Conservation (phyloP, 306 rosid species). For the Inga oerstediana region DNA sequence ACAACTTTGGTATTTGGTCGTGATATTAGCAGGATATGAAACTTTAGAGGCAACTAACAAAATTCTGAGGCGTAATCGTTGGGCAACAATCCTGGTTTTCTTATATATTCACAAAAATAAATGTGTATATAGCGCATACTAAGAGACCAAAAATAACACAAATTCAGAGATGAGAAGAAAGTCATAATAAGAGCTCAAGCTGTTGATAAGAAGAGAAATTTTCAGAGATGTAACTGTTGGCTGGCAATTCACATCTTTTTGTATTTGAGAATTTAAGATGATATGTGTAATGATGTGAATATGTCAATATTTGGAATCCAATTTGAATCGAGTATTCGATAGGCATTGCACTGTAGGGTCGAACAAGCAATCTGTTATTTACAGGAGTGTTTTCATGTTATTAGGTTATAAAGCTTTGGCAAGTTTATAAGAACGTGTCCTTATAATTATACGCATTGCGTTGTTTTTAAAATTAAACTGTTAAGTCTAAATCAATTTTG, state of each 20-base stretch:
- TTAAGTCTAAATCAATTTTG: too few relatives aligned
- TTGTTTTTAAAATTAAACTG: too few relatives aligned
- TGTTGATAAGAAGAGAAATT: not conserved
- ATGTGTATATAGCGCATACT: not conserved
- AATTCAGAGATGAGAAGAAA: not conserved
- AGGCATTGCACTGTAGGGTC: too few relatives aligned
- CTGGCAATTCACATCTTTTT: not conserved
- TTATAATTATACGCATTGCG: too few relatives aligned
- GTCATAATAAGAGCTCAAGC: not conserved
- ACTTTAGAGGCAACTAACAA: constrained; percentile 28
- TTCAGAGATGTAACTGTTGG: not conserved
- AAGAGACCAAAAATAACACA: not conserved
- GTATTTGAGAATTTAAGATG: too few relatives aligned
- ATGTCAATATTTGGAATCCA: too few relatives aligned
- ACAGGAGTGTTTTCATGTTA: too few relatives aligned
- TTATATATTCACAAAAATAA: not conserved
- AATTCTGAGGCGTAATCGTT: not conserved
- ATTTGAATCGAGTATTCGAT: too few relatives aligned
- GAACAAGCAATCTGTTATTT: too few relatives aligned
- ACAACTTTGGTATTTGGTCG: constrained; percentile 90
- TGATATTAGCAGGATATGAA: constrained; percentile 87
- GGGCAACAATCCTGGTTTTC: not conserved
- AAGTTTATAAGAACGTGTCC: too few relatives aligned
- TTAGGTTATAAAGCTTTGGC: too few relatives aligned
- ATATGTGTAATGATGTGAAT: too few relatives aligned